These are phyloP conservation scores for Marchantia polymorpha DNA, from an alignment of 225 moss, liverwort and hornwort genomes.

Conservation along the genomic window DNA sequence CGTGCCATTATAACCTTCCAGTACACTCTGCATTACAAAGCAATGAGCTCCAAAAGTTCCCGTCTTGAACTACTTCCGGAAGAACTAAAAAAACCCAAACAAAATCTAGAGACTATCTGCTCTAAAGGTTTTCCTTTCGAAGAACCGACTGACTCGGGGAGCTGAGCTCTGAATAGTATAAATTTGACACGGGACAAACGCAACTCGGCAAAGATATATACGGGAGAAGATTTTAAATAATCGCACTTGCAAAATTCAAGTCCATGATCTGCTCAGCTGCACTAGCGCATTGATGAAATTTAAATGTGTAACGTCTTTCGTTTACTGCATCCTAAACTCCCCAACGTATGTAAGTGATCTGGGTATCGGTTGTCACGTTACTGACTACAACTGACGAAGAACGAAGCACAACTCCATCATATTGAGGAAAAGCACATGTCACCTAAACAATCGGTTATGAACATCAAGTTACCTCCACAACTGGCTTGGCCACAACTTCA, in stretches of 20 bases:
- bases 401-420: neutral
- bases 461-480: constrained; percentile 64
- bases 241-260: too few species aligned
- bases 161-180: too few species aligned
- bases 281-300: too few species aligned
- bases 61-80: too few species aligned
- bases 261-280: too few species aligned
- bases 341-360: neutral
- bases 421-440: too few species aligned
- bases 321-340: neutral
- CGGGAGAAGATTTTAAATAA: too few species aligned
- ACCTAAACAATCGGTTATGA: neutral
- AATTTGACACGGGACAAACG: too few species aligned
- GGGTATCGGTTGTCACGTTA: neutral
- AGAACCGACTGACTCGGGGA: neutral
- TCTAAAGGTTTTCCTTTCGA: neutral
- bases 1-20: constrained; percentile 97
- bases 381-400: neutral
- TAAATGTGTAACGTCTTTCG: too few species aligned
- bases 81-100: neutral
- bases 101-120: too few species aligned
- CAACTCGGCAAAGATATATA: too few species aligned
- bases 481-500: constrained; percentile 98
- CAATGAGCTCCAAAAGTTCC: neutral
- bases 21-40: constrained; percentile 63